Base-by-base conservation (phyloP, 1,284 basidiomycete species). In the Trichosporon ovoides region DNA sequence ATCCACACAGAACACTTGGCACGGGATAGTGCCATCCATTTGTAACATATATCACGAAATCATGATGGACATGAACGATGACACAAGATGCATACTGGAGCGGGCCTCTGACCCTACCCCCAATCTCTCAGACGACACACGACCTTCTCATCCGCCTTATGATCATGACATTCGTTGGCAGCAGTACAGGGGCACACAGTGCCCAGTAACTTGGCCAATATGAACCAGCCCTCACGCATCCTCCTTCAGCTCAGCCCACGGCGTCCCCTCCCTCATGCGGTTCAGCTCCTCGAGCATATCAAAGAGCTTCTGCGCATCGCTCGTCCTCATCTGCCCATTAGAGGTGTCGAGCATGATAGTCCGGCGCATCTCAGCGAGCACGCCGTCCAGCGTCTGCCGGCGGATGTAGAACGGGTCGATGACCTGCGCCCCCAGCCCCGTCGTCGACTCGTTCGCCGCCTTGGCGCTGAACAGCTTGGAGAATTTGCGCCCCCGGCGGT, bases 341-440 rank as follows among this genome's bases (percentile, higher is more conserved):
- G 48, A 43, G 9, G 59, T 43, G 35, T 71, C 72, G 19, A 24
- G 18, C 55, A 69, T 66, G 11, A 71, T 61, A 50, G 57, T 57
- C 24, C 57, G 59, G 68, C 72, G 69, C 61, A 73, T 60, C 53
- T 73, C 70, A 13, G 56, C 50, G n/a, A 72, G 52, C 18, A 70
- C 60, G 19, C 58, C 61, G 57, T 73, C 70, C 28, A 73, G 57
- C 33, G 62, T 68, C 52, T 72, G 65, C 22, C 57, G 58, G 35
- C 69, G 55, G 22, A 28, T 28, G 24, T 28, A 48, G 43, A 48
- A 48, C 43, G 43, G 43, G 16, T 48, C 28, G 14, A 16, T 22
- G 43, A 22, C 22, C 9, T 28, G 43, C 24, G 28, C 14, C 22
- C 16, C 43, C 10, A 24, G 22, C 7, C 22, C 6, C 16, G 43